Conservation (phyloP, 768 basidiomycete species). For the Daedaleopsis nitida region DNA sequence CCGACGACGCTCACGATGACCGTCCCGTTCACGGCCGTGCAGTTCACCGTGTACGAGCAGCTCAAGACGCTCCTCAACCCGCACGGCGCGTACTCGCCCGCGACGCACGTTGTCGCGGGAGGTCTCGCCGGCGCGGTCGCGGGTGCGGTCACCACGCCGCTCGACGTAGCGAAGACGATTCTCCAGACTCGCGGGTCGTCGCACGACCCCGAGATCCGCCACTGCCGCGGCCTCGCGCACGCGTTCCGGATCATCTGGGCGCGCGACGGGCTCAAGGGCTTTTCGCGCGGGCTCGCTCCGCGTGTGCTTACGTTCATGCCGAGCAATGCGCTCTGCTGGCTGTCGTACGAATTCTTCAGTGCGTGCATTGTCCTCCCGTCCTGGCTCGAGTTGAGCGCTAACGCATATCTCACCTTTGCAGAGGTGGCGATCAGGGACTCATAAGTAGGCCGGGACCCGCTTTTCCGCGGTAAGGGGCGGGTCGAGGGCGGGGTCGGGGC, state of each 20-base stretch:
- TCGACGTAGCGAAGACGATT: conserved; percentile 97
- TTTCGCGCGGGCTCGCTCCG: conserved; percentile 85
- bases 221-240: conserved; percentile 81
- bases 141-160: conserved; percentile 92
- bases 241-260: conserved; percentile 88
- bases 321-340: conserved; percentile 95
- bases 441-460: background rate
- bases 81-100: conserved; percentile 83
- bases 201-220: conserved; percentile 81
- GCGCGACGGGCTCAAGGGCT: conserved; percentile 84
- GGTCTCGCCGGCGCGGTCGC: conserved; percentile 93
- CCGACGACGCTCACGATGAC: conserved; percentile 97
- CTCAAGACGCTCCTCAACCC: conserved; percentile 88
- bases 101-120: conserved; percentile 89
- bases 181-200: conserved; percentile 94
- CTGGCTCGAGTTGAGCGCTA: background rate
- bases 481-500: background rate
- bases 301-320: conserved; percentile 95
- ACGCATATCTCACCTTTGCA: conserved; percentile 10
- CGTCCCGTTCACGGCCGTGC: conserved; percentile 97
- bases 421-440: conserved; percentile 30
- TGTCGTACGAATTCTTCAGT: conserved; percentile 99
- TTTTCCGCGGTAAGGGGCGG: background rate
- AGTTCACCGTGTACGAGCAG: conserved; percentile 96
- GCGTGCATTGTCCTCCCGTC: conserved; percentile 40